phyloP scores from a whole-genome alignment of 2,329 filamentous ascomycete species.

The Paecilomyces sp. region DNA sequence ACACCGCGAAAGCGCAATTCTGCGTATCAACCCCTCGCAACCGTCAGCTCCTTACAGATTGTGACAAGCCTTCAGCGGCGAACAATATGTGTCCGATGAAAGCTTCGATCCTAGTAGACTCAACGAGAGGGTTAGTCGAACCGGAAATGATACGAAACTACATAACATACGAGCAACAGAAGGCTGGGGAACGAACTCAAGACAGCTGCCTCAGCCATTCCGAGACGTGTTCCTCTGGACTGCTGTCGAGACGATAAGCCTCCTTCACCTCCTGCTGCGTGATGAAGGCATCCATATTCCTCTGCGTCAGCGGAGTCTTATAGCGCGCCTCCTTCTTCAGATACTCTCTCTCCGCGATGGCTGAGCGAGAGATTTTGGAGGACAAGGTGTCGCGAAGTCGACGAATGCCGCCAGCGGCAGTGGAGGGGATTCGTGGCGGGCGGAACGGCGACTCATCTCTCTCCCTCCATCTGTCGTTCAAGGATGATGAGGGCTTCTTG shows the following conservation, averaged over 20 bases:
- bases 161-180: not conserved
- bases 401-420: constrained; percentile 21
- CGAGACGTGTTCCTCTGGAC: constrained; percentile 62
- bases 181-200: constrained; percentile 49
- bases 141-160: not conserved
- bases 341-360: constrained; percentile 26
- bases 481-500: not conserved
- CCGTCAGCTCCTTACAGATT: not conserved
- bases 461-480: constrained; percentile 12
- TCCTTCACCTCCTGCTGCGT: constrained; percentile 32
- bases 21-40: not conserved
- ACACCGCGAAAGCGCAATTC: not conserved
- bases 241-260: constrained; percentile 49
- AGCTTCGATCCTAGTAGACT: not conserved
- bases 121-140: not conserved
- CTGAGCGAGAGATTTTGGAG: constrained; percentile 22
- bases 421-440: constrained; percentile 20
- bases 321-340: constrained; percentile 28
- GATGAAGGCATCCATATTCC: constrained; percentile 29
- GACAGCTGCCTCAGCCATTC: constrained; percentile 65
- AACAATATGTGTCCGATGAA: not conserved
- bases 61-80: not conserved
- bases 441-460: constrained; percentile 24
- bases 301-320: constrained; percentile 27
- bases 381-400: constrained; percentile 28